Evolutionary conservation across 225 moss, liverwort and hornwort genomes (phyloP).

Genomic region (Pleurozium schreberi): DNA sequence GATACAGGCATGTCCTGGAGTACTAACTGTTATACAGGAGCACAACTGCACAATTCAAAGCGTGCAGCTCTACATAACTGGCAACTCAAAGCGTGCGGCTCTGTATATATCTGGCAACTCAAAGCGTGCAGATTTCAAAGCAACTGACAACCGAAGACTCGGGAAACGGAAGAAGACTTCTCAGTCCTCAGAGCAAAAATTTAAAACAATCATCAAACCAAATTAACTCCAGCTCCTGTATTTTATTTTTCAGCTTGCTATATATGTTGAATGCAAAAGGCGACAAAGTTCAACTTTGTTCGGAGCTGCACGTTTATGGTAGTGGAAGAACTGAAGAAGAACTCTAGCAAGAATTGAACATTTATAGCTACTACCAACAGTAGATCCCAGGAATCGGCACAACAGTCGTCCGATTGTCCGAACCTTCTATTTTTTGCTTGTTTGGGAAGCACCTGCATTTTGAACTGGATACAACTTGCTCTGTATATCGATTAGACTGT

Average conservation of each 20-base stretch:
- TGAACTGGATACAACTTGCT: background rate
- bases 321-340: background rate
- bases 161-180: constrained; percentile 5
- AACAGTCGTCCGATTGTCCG: background rate
- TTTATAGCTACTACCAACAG: background rate
- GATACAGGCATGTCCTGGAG: background rate
- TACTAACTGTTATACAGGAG: background rate
- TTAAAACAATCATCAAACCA: background rate
- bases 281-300: background rate
- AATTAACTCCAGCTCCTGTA: too few species aligned
- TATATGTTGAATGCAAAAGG: background rate
- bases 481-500: background rate
- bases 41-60: background rate
- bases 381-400: constrained; percentile 11
- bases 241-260: background rate
- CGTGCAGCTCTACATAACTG: background rate
- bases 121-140: background rate
- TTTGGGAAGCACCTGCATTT: background rate
- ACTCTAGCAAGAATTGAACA: background rate
- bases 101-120: background rate
- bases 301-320: background rate
- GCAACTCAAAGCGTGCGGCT: background rate
- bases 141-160: constrained; percentile 14
- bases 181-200: background rate
- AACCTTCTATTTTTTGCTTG: background rate